Evolutionary conservation across 257 asterid species (phyloP).

Genomic region (Solanum bukasovii): DNA sequence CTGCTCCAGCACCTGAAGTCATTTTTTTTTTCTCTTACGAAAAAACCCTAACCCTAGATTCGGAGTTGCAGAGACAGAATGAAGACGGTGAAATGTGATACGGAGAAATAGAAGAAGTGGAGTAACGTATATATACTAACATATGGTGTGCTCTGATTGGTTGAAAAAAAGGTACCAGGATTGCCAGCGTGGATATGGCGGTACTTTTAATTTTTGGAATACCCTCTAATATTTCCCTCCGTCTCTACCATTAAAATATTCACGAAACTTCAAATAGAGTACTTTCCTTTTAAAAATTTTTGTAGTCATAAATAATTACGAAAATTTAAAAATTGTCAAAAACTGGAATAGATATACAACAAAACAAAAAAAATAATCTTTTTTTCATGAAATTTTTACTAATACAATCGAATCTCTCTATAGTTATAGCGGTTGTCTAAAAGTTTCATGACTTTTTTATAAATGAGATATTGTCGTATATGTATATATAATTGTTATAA

Average conservation of each 20-base stretch:
- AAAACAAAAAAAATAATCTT: no score
- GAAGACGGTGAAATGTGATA: neutral
- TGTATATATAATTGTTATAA: neutral
- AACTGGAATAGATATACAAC: no score
- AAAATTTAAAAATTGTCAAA: no score
- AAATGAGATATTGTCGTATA: no score
- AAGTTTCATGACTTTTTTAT: no score
- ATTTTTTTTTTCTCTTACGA: neutral
- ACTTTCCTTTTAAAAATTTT: no score
- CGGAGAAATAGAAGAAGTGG: neutral
- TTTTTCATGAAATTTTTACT: no score
- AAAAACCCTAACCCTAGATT: neutral
- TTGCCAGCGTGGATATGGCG: neutral
- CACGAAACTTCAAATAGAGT: neutral
- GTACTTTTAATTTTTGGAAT: neutral
- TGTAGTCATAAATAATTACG: no score
- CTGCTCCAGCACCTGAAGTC: slow-evolving; percentile 6
- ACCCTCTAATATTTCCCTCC: neutral
- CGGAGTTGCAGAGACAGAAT: no score
- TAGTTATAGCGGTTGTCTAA: no score
- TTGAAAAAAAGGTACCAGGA: neutral
- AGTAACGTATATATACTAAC: neutral
- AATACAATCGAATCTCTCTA: no score
- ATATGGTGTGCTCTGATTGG: neutral
- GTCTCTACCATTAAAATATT: neutral